Conservation (phyloP, 768 basidiomycete species). For the Lactarius pseudohatsudake region DNA sequence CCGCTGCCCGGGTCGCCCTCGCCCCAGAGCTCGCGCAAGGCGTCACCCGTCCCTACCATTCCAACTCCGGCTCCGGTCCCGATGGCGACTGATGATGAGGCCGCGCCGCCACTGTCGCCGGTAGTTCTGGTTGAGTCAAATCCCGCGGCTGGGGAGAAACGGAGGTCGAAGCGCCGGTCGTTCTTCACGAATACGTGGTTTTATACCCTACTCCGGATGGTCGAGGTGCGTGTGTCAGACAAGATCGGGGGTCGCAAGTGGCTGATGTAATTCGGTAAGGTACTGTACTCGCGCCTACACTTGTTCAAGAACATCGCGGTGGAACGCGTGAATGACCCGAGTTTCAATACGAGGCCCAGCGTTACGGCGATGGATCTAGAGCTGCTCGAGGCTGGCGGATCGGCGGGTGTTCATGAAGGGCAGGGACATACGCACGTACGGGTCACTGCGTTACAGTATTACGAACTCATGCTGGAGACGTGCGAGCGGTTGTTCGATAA, state of each 20-base stretch:
- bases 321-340: slow-evolving; percentile 41
- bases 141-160: slow-evolving; percentile 29
- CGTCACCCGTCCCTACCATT: slow-evolving; percentile 46
- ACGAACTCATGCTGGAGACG: slow-evolving; percentile 79
- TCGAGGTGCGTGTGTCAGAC: slow-evolving; percentile 62
- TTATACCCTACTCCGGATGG: slow-evolving; percentile 78
- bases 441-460: slow-evolving; percentile 64
- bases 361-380: slow-evolving; percentile 43
- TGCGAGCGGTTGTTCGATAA: slow-evolving; percentile 92
- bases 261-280: slow-evolving; percentile 43
- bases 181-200: slow-evolving; percentile 91
- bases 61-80: slow-evolving; percentile 28
- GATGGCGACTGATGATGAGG: slow-evolving; percentile 39
- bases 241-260: not conserved
- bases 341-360: slow-evolving; percentile 34
- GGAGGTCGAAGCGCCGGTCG: slow-evolving; percentile 46
- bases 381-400: slow-evolving; percentile 31
- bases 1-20: slow-evolving; percentile 46
- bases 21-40: slow-evolving; percentile 48
- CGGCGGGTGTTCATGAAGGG: slow-evolving; percentile 30
- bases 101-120: not conserved
- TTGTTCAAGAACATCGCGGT: slow-evolving; percentile 72
- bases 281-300: slow-evolving; percentile 78
- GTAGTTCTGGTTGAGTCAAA: not conserved
- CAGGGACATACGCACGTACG: slow-evolving; percentile 23